A percentile compares a stretch with the other conserved stretches of the same genome.
Evolutionary conservation across 192 early-diverging fungal species (phyloP).

Genomic region (Ambispora gerdemannii): DNA sequence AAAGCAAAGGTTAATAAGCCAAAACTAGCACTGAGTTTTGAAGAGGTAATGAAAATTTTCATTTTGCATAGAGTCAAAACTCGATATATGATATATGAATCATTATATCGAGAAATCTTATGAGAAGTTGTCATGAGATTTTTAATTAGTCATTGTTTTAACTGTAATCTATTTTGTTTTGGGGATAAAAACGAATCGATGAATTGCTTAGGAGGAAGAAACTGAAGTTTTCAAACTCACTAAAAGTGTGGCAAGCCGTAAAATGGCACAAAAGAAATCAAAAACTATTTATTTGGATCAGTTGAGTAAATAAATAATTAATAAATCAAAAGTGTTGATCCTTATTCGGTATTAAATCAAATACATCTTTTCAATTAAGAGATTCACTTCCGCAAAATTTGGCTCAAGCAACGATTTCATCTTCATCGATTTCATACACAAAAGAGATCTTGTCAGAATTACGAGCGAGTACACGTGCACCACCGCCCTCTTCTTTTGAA

Average conservation of each 20-base stretch:
- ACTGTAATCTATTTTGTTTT: too few relatives aligned
- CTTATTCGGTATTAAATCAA: neutral
- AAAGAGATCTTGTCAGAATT: conserved; percentile 23
- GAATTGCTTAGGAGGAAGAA: conserved; percentile 20
- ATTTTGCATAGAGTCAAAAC: too few relatives aligned
- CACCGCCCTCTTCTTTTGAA: conserved; percentile 16
- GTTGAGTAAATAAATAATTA: conserved; percentile 1
- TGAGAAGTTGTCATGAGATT: too few relatives aligned
- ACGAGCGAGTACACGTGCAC: conserved; percentile 9
- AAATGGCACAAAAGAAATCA: neutral
- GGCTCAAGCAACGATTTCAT: neutral
- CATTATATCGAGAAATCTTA: too few relatives aligned
- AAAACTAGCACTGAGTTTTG: too few relatives aligned
- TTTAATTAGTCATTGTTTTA: too few relatives aligned
- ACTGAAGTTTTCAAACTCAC: conserved; percentile 14
- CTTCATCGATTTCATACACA: conserved; percentile 25
- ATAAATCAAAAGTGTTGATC: neutral
- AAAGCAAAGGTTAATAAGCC: too few relatives aligned
- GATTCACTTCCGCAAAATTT: conserved; percentile 20
- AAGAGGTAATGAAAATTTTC: too few relatives aligned
- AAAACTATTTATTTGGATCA: conserved; percentile 7
- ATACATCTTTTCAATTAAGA: neutral
- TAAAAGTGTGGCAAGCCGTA: conserved; percentile 13
- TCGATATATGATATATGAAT: too few relatives aligned
- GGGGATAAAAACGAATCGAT: too few relatives aligned